A percentile compares a stretch with the other conserved stretches of the same genome.
Conservation (phyloP, 257 asterid genomes). For the Mitragyna speciosa region DNA sequence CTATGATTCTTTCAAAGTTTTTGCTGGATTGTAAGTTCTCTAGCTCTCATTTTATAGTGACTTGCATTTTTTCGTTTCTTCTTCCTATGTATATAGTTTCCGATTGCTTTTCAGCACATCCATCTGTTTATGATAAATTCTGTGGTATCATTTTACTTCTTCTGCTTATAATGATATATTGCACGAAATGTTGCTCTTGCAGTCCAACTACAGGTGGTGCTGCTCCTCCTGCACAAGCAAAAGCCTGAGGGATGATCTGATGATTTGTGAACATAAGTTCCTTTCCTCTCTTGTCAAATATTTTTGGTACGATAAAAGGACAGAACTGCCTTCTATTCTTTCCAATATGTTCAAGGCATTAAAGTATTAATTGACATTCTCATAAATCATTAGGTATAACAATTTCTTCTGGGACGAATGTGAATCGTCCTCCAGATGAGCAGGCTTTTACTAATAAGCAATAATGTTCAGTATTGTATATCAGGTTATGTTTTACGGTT, state of each 20-base stretch:
- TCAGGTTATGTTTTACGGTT: not conserved
- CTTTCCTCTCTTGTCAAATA: not conserved
- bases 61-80: not conserved
- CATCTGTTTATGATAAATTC: no score
- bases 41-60: not conserved
- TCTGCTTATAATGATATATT: not conserved
- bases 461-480: not conserved
- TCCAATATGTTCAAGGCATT: not conserved
- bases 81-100: not conserved
- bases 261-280: not conserved
- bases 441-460: not conserved
- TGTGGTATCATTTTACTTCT: not conserved
- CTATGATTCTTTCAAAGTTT: constrained; percentile 73
- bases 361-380: not conserved
- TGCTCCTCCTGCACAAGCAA: constrained; percentile 36
- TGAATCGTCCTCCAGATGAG: not conserved
- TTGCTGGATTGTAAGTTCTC: constrained; percentile 60
- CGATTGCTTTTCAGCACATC: not conserved
- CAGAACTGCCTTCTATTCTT: not conserved
- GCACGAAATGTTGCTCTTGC: constrained; percentile 24
- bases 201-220: constrained; percentile 91
- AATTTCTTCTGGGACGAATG: not conserved
- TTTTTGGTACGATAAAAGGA: not conserved
- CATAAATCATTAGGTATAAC: not conserved
- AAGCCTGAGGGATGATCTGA: constrained; percentile 9